A percentile compares a stretch with the other conserved stretches of the same genome.
These are phyloP conservation scores for Fusarium pseudograminearum DNA, from an alignment of 2,329 filamentous ascomycete species.

Conservation along the genomic window DNA sequence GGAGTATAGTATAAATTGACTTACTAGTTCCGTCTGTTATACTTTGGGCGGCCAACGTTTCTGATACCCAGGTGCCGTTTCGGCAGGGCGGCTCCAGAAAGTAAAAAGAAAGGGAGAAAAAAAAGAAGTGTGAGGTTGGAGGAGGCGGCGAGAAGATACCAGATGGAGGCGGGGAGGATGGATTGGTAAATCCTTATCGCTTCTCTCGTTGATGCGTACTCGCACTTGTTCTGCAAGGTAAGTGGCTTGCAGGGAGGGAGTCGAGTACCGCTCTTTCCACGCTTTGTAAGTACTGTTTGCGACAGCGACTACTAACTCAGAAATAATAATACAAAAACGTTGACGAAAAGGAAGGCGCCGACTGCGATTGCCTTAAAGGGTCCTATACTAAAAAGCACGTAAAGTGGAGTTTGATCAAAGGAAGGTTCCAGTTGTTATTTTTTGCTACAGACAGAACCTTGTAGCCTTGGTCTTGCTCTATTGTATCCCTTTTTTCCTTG, in stretches of 20 bases:
- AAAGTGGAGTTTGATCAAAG: constrained; percentile 27
- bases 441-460: constrained; percentile 1
- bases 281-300: constrained; percentile 1
- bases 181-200: constrained; percentile 34
- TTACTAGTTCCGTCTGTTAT: not conserved
- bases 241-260: not conserved
- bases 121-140: constrained; percentile 26
- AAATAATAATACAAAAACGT: not conserved
- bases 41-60: not conserved
- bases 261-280: constrained; percentile 28
- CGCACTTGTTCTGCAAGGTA: constrained; percentile 1
- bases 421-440: constrained; percentile 39
- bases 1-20: not conserved
- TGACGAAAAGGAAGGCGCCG: constrained; percentile 21
- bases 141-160: constrained; percentile 25
- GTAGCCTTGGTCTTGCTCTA: not conserved
- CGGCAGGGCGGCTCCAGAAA: constrained; percentile 17
- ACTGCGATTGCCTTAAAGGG: constrained; percentile 20
- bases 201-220: constrained; percentile 9
- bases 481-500: constrained; percentile 23
- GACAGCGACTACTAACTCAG: not conserved
- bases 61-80: constrained; percentile 1
- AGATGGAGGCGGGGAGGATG: constrained; percentile 30
- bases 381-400: not conserved
- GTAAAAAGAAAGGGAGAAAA: not conserved